Base-by-base conservation (phyloP, 2,329 filamentous ascomycete genomes). In the Colletotrichum siamense region DNA sequence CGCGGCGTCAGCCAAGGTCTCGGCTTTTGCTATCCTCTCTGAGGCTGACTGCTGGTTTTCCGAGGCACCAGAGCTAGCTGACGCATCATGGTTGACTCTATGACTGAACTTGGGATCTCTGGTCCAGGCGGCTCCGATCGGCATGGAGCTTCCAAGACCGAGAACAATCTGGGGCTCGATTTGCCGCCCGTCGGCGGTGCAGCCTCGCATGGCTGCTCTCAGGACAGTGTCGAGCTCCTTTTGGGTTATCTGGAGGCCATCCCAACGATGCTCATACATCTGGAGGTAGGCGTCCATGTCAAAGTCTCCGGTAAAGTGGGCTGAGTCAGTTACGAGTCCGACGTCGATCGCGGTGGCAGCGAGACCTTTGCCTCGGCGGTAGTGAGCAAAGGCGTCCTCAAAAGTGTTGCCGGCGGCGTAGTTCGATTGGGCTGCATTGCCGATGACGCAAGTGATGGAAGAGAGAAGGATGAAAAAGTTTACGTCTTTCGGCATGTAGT, bases 401-500 rank as follows among this genome's bases (percentile, higher is more conserved):
- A 83, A 86, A 1, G 82, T 79, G 63, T 82, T 82, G 2, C 82
- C 84, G 0, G 83, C 83, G 0, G 84, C 77, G 75, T 89, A 89
- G 76, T 87, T 88, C 52, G 82, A 79, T 66, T 87, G 86, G 2
- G 81, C 81, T 7, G 80, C 76, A 26, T 81, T 82, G 3, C 85
- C 87, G 8, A 84, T 73, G 18, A 86, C 79, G 22, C 82, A 82
- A 1, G 82, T 80, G 15, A 83, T 78, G 4, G 86, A 88, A 1
- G 84, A 86, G 13, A 85, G 74, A 64, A 84, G 79, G 66, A 85
- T 77, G 77, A 86, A 88, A 79, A 89, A 86, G 71, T 87, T 83
- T 0, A 86, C 18, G 1, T 73, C 62, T 4, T 24, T 18, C 8
- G 70, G 55, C 59, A 86, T 83, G 15, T 13, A 30, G 10, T 65